Conservation (phyloP, 148 eudicot species). For the Nepenthes mirabilis region DNA sequence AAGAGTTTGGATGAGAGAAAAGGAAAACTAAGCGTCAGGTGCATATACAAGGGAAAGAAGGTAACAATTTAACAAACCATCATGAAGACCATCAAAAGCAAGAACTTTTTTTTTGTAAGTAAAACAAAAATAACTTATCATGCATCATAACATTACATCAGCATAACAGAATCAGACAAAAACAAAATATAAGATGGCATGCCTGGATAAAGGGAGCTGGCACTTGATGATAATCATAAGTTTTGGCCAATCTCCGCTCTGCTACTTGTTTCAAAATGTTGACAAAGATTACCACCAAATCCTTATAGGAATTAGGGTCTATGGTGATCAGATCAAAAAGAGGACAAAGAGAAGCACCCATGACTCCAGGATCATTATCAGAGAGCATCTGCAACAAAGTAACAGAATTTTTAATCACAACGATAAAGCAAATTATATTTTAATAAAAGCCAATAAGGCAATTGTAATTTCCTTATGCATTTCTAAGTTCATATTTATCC, state of each 20-base stretch:
- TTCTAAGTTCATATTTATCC: too few species aligned
- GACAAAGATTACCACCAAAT: conserved; percentile 80
- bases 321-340: conserved; percentile 63
- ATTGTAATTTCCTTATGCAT: too few species aligned
- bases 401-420: not conserved
- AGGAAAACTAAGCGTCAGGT: too few species aligned
- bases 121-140: not conserved
- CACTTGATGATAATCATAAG: conserved; percentile 97
- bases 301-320: conserved; percentile 73
- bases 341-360: conserved; percentile 93
- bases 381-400: conserved; percentile 62
- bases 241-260: conserved; percentile 86
- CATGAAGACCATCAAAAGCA: too few species aligned
- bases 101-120: not conserved
- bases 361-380: conserved; percentile 97
- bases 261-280: conserved; percentile 96
- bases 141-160: not conserved
- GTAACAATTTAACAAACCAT: too few species aligned
- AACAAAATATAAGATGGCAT: conserved; percentile 4
- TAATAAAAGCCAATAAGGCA: not conserved
- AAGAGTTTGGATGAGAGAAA: too few species aligned
- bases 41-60: too few species aligned
- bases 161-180: not conserved
- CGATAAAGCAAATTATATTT: not conserved
- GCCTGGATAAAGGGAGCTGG: conserved; percentile 99